Evolutionary conservation across 2,329 filamentous ascomycete genomes (phyloP), one percentile per base, ranked within the genome.

Genomic region (Pezicula rhizophila): DNA sequence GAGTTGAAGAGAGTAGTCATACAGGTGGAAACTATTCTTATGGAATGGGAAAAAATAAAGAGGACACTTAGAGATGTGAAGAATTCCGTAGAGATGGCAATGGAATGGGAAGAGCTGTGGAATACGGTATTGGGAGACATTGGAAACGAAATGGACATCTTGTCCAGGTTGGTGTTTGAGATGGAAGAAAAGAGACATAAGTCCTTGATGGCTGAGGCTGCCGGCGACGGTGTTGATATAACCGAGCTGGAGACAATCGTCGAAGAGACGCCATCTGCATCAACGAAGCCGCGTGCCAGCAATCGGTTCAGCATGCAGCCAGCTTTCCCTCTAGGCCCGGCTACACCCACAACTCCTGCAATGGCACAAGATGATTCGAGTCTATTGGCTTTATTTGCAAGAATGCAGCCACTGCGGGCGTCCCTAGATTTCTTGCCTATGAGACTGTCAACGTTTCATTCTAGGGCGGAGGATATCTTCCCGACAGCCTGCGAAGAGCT

Each of bases 51-150:
- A 40, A 82, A 84, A 56, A 92, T 96, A 60, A 87, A 89, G 60
- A 75, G 73, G 38, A 85, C 86, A 1, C 72, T 99, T 45, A 86
- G 85, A 54, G 84, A 71, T 23, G 86, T 96, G 48, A 95, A 95
- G 65, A 80, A 80, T 42, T 92, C 97, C 63, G 92, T 99, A 15
- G 93, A 97, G 67, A 83, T 96, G 50, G 93, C 93, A 42, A 95
- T 97, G 90, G 93, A 99, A 64, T 99, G 92, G 92, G 91, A 96
- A 66, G 91, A 97, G 69, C 75, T 99, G 33, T 97, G 93, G 92
- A 89, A 89, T 59, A 89, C 80, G 55, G 92, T 97, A 3, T 74
- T 99, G 2, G 92, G 91, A 40, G 92, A 97, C 64, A 96, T 97
- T 52, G 88, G 91, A 46, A 82, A 85, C 53, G 93, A 99, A 69